Conservation (phyloP, 306 rosid genomes). For the Lupinus albus region DNA sequence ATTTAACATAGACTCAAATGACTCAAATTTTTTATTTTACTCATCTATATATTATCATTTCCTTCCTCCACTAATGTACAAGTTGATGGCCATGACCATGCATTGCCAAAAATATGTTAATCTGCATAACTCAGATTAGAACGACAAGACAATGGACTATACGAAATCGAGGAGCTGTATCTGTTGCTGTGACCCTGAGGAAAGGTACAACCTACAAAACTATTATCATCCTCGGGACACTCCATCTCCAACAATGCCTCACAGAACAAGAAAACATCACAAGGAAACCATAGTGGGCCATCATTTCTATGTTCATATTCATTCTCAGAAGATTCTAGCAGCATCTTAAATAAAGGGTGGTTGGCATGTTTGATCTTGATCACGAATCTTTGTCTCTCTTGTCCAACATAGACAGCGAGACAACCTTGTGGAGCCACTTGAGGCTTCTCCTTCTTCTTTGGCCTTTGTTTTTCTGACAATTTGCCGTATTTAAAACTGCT, state of each 20-base stretch:
- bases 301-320: constrained; percentile 63
- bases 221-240: neutral
- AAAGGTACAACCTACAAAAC: constrained; percentile 19
- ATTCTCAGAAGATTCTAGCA: constrained; percentile 65
- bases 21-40: no score
- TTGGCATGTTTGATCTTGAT: constrained; percentile 55
- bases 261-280: constrained; percentile 58
- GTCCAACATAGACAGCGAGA: constrained; percentile 66
- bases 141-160: constrained; percentile 2
- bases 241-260: constrained; percentile 47
- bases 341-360: constrained; percentile 59
- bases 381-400: constrained; percentile 52
- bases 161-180: neutral
- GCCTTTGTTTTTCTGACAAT: neutral
- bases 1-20: no score
- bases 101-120: constrained; percentile 10
- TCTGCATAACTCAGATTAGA: constrained; percentile 3
- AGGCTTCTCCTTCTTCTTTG: neutral
- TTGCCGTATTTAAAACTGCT: constrained; percentile 22
- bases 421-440: constrained; percentile 52
- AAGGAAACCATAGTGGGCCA: constrained; percentile 78
- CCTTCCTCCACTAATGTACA: no score
- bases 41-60: no score
- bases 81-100: no score
- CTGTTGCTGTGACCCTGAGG: neutral